Percentiles rank a stretch among this genome's conserved stretches.
Conservation (phyloP, 768 basidiomycete species). For the Naganishia onofrii region DNA sequence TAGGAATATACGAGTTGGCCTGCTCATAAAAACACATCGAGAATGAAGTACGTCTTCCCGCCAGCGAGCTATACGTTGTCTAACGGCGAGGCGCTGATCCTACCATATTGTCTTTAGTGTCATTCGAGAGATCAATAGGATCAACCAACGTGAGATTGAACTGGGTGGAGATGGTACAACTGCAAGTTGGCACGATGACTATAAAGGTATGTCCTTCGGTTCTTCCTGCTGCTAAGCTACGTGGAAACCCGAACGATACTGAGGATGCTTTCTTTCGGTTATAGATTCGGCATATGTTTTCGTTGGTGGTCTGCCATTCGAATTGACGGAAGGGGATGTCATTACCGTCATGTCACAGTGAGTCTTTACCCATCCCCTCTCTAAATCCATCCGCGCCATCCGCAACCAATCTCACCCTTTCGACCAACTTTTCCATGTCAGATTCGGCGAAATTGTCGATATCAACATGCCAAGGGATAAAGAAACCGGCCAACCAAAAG, state of each 20-base stretch:
- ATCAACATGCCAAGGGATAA: slow-evolving; percentile 93
- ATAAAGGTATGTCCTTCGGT: slow-evolving; percentile 61
- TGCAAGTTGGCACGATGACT: slow-evolving; percentile 84
- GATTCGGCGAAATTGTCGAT: slow-evolving; percentile 96
- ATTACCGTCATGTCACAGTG: slow-evolving; percentile 97
- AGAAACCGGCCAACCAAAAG: slow-evolving; percentile 80
- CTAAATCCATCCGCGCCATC: background rate
- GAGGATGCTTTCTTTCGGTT: background rate
- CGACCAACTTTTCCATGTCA: slow-evolving; percentile 47
- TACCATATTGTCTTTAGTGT: slow-evolving; percentile 59
- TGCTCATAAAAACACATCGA: background rate
- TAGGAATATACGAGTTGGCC: too few species aligned
- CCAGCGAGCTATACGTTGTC: background rate
- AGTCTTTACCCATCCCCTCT: slow-evolving; percentile 47
- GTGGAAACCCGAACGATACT: background rate
- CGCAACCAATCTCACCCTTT: background rate
- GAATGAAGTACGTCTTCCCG: slow-evolving; percentile 7
- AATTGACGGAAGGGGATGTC: slow-evolving; percentile 95
- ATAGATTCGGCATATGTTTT: slow-evolving; percentile 93
- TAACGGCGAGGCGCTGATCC: background rate
- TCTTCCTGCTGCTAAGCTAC: too few species aligned
- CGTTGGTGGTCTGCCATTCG: slow-evolving; percentile 79
- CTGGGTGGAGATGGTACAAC: slow-evolving; percentile 64
- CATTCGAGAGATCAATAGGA: slow-evolving; percentile 86
- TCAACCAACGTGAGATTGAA: slow-evolving; percentile 85